Evolutionary conservation across 2,329 filamentous ascomycete genomes (phyloP).

Genomic region (Knoxdaviesia proteae): DNA sequence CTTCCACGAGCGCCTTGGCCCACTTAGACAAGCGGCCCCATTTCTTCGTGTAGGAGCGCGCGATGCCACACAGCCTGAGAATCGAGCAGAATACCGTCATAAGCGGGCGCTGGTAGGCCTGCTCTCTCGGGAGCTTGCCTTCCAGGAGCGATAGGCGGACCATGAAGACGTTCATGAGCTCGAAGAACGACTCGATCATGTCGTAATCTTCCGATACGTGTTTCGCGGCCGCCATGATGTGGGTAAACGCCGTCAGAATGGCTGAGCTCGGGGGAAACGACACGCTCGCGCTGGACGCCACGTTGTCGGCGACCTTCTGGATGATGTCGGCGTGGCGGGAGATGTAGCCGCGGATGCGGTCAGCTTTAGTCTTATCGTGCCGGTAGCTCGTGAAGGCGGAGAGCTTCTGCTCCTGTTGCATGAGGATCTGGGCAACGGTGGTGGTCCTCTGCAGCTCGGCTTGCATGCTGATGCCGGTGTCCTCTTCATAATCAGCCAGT

Average conservation of each 20-base stretch:
- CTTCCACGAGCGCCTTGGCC: slow-evolving; percentile 8
- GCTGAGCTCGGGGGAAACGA: slow-evolving; percentile 13
- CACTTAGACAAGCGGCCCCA: slow-evolving; percentile 11
- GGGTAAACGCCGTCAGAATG: slow-evolving; percentile 14
- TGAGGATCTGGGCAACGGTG: slow-evolving; percentile 8
- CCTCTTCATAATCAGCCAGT: slow-evolving; percentile 12
- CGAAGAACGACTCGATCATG: slow-evolving; percentile 16
- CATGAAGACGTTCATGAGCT: slow-evolving; percentile 16
- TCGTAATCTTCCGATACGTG: slow-evolving; percentile 17
- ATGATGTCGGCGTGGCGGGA: slow-evolving; percentile 11
- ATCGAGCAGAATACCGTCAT: slow-evolving; percentile 16
- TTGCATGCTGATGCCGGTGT: slow-evolving; percentile 13
- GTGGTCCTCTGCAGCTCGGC: slow-evolving; percentile 10
- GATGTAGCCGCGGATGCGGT: slow-evolving; percentile 12
- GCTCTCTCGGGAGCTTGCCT: slow-evolving; percentile 10
- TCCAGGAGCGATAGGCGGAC: slow-evolving; percentile 14
- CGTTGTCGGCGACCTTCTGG: slow-evolving; percentile 11
- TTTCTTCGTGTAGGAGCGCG: slow-evolving; percentile 14
- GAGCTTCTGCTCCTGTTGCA: slow-evolving; percentile 10
- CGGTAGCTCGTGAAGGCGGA: slow-evolving; percentile 13
- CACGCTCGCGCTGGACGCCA: slow-evolving; percentile 10
- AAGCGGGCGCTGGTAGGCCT: slow-evolving; percentile 13
- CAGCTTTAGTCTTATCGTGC: slow-evolving; percentile 14
- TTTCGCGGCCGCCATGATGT: slow-evolving; percentile 12
- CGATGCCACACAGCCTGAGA: slow-evolving; percentile 13